These are phyloP conservation scores for Alternaria triticina DNA, from an alignment of 2,329 filamentous ascomycete species.

Conservation along the genomic window DNA sequence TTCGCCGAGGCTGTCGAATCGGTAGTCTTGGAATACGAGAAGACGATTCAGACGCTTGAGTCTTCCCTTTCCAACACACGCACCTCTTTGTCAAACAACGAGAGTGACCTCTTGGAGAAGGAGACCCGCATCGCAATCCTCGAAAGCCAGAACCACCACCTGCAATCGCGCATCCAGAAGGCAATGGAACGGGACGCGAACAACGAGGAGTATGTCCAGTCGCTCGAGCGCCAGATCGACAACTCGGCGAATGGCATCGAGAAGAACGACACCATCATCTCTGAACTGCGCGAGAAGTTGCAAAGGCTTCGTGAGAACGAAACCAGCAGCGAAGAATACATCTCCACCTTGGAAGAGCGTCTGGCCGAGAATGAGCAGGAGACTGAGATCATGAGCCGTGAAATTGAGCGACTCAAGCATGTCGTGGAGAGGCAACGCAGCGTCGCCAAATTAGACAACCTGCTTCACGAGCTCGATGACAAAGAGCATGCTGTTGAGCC, in stretches of 20 bases:
- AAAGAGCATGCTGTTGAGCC: conserved; percentile 40
- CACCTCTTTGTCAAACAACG: conserved; percentile 79
- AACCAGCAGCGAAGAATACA: conserved; percentile 90
- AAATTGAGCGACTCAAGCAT: conserved; percentile 91
- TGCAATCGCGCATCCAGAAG: conserved; percentile 90
- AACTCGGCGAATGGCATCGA: conserved; percentile 91
- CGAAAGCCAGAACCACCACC: conserved; percentile 88
- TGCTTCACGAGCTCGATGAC: conserved; percentile 85
- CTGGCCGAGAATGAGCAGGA: conserved; percentile 96
- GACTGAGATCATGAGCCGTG: conserved; percentile 93
- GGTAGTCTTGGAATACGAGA: conserved; percentile 96
- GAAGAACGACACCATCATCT: conserved; percentile 83
- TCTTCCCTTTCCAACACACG: conserved; percentile 89
- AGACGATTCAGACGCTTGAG: conserved; percentile 94
- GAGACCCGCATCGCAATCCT: conserved; percentile 93
- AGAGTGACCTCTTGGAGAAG: conserved; percentile 86
- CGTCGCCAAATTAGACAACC: conserved; percentile 89
- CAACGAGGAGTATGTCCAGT: conserved; percentile 91
- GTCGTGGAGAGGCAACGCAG: conserved; percentile 95
- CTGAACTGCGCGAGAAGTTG: conserved; percentile 90
- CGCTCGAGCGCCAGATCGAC: conserved; percentile 88
- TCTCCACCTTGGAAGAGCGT: conserved; percentile 93
- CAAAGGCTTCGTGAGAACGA: conserved; percentile 88
- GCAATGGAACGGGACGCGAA: conserved; percentile 87
- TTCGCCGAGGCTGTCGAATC: conserved; percentile 96